Conservation (phyloP, 2,329 filamentous ascomycete genomes). For the Aspergillus sp. region DNA sequence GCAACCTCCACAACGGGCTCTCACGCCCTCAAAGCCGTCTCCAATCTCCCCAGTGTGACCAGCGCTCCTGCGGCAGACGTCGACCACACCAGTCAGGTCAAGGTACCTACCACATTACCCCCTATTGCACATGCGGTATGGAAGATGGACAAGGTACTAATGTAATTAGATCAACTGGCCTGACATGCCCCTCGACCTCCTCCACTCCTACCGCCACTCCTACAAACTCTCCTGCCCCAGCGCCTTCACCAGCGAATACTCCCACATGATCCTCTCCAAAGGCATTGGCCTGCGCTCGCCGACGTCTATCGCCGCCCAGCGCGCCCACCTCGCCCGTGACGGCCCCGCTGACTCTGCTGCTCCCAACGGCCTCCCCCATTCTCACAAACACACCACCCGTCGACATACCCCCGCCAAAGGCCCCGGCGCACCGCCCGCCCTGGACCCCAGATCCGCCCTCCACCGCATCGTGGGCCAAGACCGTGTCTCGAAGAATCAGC, state of each 20-base stretch:
- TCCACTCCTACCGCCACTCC: constrained; percentile 49
- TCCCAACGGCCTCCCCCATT: background rate
- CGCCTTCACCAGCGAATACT: constrained; percentile 44
- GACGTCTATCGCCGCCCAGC: constrained; percentile 40
- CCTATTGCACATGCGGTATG: background rate
- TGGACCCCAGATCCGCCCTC: constrained; percentile 17
- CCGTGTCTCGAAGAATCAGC: constrained; percentile 40
- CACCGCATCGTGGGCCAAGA: constrained; percentile 34
- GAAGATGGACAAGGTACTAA: constrained; percentile 4
- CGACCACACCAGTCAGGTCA: constrained; percentile 25
- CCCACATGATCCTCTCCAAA: constrained; percentile 45
- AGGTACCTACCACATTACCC: constrained; percentile 25
- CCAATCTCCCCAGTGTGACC: constrained; percentile 21
- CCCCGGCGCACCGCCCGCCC: background rate
- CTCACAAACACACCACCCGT: background rate
- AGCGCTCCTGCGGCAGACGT: constrained; percentile 24
- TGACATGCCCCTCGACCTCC: constrained; percentile 41
- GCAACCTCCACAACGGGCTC: constrained; percentile 10
- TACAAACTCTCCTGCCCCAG: constrained; percentile 45
- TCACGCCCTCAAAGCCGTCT: background rate
- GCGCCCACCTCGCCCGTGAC: constrained; percentile 13
- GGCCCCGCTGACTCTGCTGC: constrained; percentile 1
- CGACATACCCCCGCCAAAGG: background rate
- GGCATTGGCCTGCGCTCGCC: constrained; percentile 45
- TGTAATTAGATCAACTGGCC: constrained; percentile 41